Percentiles rank a stretch among this genome's conserved stretches.
These are phyloP conservation scores for Aspergillus hortae DNA, from an alignment of 2,329 filamentous ascomycete genomes.

Conservation along the genomic window DNA sequence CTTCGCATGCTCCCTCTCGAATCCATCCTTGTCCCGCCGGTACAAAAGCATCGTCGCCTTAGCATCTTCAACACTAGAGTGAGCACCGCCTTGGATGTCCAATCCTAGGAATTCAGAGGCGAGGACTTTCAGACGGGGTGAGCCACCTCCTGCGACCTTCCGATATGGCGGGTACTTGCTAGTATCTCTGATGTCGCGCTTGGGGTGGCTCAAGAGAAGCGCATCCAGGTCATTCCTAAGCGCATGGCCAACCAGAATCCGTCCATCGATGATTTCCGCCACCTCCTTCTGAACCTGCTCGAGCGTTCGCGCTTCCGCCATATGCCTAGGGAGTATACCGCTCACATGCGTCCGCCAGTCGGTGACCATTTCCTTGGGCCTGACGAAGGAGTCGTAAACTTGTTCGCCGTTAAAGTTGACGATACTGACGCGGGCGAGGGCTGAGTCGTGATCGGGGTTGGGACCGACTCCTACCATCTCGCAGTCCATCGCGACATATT, in stretches of 20 bases:
- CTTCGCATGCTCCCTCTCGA: constrained; percentile 75
- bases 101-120: constrained; percentile 56
- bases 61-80: constrained; percentile 71
- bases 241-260: constrained; percentile 80
- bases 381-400: constrained; percentile 90
- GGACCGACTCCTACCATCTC: constrained; percentile 89
- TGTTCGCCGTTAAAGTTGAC: constrained; percentile 93
- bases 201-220: constrained; percentile 73
- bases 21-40: constrained; percentile 73
- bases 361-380: constrained; percentile 71
- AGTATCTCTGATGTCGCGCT: constrained; percentile 78
- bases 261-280: constrained; percentile 62
- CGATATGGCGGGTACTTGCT: constrained; percentile 72
- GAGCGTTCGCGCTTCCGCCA: constrained; percentile 67
- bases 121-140: constrained; percentile 54
- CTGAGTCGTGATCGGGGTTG: constrained; percentile 63
- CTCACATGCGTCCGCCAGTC: constrained; percentile 89
- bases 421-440: constrained; percentile 79
- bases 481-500: constrained; percentile 91
- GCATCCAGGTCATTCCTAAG: constrained; percentile 73
- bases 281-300: constrained; percentile 73
- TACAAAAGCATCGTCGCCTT: constrained; percentile 88
- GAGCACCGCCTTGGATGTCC: constrained; percentile 58
- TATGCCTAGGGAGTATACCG: constrained; percentile 71
- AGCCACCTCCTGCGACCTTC: constrained; percentile 50